Conservation (phyloP, 805 yeast species). For the Scheffersomyces coipomensis region DNA sequence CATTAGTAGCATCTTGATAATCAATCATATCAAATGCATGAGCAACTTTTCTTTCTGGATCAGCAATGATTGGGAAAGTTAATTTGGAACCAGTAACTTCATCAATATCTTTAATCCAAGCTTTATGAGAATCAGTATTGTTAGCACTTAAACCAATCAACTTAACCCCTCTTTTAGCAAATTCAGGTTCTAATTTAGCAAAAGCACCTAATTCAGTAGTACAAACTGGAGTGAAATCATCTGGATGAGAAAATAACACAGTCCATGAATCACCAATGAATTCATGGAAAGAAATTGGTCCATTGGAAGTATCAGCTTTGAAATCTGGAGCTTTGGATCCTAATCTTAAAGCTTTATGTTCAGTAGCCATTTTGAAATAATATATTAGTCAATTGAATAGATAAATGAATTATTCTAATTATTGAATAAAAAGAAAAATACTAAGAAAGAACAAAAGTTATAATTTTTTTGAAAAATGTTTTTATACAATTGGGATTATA, state of each 20-base stretch:
- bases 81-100: slow-evolving; percentile 77
- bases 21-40: slow-evolving; percentile 68
- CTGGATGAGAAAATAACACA: slow-evolving; percentile 90
- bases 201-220: slow-evolving; percentile 96
- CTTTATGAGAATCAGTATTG: slow-evolving; percentile 71
- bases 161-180: slow-evolving; percentile 80
- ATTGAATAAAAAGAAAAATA: no score
- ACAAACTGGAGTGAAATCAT: slow-evolving; percentile 95
- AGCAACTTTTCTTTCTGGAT: slow-evolving; percentile 80
- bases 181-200: slow-evolving; percentile 85
- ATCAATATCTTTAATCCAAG: slow-evolving; percentile 90
- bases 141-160: slow-evolving; percentile 90
- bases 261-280: slow-evolving; percentile 86
- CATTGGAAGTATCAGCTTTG: slow-evolving; percentile 77
- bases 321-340: slow-evolving; percentile 89
- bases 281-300: slow-evolving; percentile 83
- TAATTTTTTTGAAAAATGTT: no score
- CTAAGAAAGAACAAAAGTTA: no score
- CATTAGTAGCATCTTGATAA: slow-evolving; percentile 64
- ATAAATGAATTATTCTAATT: no score
- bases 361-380: slow-evolving; percentile 9
- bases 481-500: no score
- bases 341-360: slow-evolving; percentile 50
- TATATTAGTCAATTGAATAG: neutral
- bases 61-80: slow-evolving; percentile 89